Evolutionary conservation across 2,329 filamentous ascomycete species (phyloP).

Genomic region (Beauveria asiatica): DNA sequence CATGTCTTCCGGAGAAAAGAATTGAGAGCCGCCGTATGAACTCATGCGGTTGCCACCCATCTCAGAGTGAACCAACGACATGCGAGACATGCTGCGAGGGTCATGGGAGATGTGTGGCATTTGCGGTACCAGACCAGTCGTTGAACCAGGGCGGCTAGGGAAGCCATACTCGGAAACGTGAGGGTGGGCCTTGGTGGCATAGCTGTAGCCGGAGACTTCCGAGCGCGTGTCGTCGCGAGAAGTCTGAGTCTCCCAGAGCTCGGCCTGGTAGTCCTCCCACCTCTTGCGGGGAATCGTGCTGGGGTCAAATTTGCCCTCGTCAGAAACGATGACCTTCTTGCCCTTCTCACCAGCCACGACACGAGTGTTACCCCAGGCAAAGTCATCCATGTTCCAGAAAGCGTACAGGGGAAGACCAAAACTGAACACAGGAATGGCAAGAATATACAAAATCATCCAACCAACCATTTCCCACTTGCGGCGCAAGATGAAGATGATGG

Average conservation of each 20-base stretch:
- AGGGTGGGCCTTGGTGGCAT: constrained; percentile 74
- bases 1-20: constrained; percentile 58
- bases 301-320: constrained; percentile 97
- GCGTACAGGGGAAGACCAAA: constrained; percentile 85
- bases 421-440: constrained; percentile 86
- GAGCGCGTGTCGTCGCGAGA: constrained; percentile 74
- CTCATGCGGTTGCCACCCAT: constrained; percentile 51
- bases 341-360: constrained; percentile 91
- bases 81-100: constrained; percentile 48
- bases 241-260: constrained; percentile 92
- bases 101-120: constrained; percentile 46
- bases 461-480: constrained; percentile 99
- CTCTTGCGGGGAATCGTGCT: constrained; percentile 89
- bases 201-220: constrained; percentile 88
- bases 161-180: constrained; percentile 62
- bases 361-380: constrained; percentile 98
- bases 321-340: constrained; percentile 83
- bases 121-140: constrained; percentile 35
- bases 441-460: constrained; percentile 95
- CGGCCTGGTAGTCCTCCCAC: constrained; percentile 98
- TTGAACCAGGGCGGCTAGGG: constrained; percentile 48
- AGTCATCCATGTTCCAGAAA: constrained; percentile 99
- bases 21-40: constrained; percentile 51
- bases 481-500: constrained; percentile 90
- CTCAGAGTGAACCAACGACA: constrained; percentile 74